Base-by-base conservation (phyloP, 2,329 filamentous ascomycete genomes). In the Coleophoma cylindrospora region DNA sequence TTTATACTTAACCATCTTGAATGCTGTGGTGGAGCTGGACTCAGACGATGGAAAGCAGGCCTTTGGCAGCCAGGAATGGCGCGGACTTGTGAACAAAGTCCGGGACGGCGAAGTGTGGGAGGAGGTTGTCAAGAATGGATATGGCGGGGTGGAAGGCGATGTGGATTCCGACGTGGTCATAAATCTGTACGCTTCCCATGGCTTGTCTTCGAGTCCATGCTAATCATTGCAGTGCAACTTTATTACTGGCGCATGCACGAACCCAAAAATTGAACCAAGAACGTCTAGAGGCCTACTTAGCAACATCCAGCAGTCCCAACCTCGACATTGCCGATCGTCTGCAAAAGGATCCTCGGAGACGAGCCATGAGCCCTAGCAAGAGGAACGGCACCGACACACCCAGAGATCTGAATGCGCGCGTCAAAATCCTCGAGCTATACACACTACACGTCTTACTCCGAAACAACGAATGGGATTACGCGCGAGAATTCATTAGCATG, bases 391-490 rank as follows among this genome's bases (percentile, higher is more conserved):
- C 90, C 38, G 84, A 90, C 64, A 95, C 90, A 0, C 90, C 90
- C 0, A 83, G 89, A 54, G 90, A 95, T 64, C 80, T 96, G 34
- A 86, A 88, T 58, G 84, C 89, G 4, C 81, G 91, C 43, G 84
- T 96, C 56, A 95, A 95, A 72, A 88, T 99, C 40, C 81, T 99
- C 46, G 94, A 99, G 70, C 77, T 99, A 9, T 99, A 96, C 68
- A 95, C 91, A 1, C 78, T 99, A 4, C 94, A 99, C 64, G 89
- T 97, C 8, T 81, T 99, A n/a, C 84, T 92, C 5, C 81, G 90
- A 48, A 97, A 96, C 60, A 84, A 89, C 50, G 91, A 97, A 70
- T 99, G 94, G 94, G 89, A 96, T 51, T 96, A 96, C 61, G 90
- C 94, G 4, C 81, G 83, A 52, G 89, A 95, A 60, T 97, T 97